These are phyloP conservation scores for Debaryomyces prosopidis DNA, from an alignment of 805 yeast genomes.

Conservation along the genomic window DNA sequence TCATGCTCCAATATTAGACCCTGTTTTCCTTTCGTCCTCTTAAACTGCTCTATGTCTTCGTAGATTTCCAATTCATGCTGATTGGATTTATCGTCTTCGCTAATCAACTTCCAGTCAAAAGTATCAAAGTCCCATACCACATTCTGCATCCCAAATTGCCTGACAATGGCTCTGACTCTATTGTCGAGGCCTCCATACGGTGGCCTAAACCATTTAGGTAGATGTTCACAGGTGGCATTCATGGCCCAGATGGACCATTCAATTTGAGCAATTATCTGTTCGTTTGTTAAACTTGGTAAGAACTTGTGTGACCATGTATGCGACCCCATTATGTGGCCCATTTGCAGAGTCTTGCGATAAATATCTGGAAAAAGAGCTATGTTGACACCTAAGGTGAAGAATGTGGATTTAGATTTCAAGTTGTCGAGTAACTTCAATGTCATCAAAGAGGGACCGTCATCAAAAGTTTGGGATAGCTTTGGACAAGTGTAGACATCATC, in stretches of 20 bases:
- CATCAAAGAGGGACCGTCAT: constrained; percentile 86
- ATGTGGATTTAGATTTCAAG: constrained; percentile 63
- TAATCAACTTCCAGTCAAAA: constrained; percentile 80
- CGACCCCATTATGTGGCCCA: constrained; percentile 80
- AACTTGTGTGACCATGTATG: constrained; percentile 95
- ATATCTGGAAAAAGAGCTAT: constrained; percentile 76
- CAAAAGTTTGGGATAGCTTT: constrained; percentile 81
- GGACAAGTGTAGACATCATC: constrained; percentile 82
- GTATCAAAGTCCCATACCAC: constrained; percentile 93
- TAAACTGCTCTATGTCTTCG: constrained; percentile 58
- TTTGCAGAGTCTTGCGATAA: constrained; percentile 52
- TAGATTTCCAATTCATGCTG: constrained; percentile 55
- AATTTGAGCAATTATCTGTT: constrained; percentile 81
- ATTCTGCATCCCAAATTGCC: constrained; percentile 83
- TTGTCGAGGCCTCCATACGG: constrained; percentile 96
- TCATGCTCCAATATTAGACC: constrained; percentile 92
- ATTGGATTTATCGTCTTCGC: constrained; percentile 19
- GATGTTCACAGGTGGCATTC: constrained; percentile 86
- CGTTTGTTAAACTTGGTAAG: constrained; percentile 75
- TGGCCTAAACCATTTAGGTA: constrained; percentile 94
- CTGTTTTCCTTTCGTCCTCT: constrained; percentile 17
- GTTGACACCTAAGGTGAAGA: constrained; percentile 83
- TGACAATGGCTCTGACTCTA: constrained; percentile 73
- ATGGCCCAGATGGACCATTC: constrained; percentile 98
- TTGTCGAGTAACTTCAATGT: constrained; percentile 60